Conservation (phyloP, 129 eudicot genomes). For the Pittosporum tobira region DNA sequence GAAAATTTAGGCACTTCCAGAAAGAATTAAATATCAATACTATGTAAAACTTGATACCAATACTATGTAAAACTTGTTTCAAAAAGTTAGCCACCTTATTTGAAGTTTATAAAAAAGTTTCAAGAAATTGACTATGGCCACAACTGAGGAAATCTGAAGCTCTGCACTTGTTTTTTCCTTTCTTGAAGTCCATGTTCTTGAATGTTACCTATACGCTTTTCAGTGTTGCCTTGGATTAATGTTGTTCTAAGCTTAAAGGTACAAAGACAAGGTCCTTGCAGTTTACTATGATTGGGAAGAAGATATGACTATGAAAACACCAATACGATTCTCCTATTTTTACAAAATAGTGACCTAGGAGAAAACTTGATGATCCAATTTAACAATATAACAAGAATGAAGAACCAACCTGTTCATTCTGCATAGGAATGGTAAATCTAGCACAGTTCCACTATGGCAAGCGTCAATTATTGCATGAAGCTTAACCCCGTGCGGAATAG, state of each 20-base stretch:
- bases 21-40: no score
- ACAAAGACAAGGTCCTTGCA: neutral
- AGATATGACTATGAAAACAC: neutral
- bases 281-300: neutral
- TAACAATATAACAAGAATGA: neutral
- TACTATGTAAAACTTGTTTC: neutral
- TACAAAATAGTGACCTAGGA: neutral
- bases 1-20: no score
- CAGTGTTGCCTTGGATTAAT: neutral
- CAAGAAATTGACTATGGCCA: neutral
- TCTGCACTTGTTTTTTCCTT: no score
- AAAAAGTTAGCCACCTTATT: neutral
- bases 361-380: neutral
- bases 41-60: neutral
- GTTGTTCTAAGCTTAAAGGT: neutral
- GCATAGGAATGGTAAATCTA: constrained; percentile 84
- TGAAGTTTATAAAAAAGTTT: neutral
- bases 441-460: constrained; percentile 94
- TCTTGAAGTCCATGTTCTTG: neutral
- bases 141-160: neutral
- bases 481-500: constrained; percentile 72
- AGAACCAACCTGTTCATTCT: constrained; percentile 75
- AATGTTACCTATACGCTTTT: neutral
- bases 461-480: constrained; percentile 97
- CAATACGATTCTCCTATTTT: neutral